Evolutionary conservation across 805 yeast genomes (phyloP).

Genomic region (Saccharomycopsis selenospora): DNA sequence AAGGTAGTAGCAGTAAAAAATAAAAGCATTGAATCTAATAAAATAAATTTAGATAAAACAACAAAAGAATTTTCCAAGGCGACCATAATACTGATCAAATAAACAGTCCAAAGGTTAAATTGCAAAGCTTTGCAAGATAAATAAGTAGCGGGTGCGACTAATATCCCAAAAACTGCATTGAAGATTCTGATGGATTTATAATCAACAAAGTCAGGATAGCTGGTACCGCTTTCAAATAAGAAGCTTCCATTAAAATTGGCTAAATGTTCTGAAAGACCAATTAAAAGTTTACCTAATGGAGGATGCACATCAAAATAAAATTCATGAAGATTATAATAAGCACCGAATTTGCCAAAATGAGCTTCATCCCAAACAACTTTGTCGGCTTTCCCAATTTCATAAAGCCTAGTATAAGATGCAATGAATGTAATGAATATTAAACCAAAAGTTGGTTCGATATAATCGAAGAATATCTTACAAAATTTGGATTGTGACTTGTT

Average conservation of each 20-base stretch:
- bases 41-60: constrained; percentile 64
- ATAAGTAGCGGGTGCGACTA: constrained; percentile 65
- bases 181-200: constrained; percentile 62
- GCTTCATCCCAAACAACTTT: constrained; percentile 87
- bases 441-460: constrained; percentile 31
- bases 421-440: constrained; percentile 39
- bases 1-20: constrained; percentile 71
- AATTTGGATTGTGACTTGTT: no score
- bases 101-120: constrained; percentile 42
- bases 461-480: background rate
- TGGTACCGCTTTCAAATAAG: constrained; percentile 60
- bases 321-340: constrained; percentile 69
- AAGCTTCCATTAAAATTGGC: constrained; percentile 75
- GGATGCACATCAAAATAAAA: constrained; percentile 86
- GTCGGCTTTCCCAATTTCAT: constrained; percentile 47
- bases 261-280: constrained; percentile 68
- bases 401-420: constrained; percentile 50
- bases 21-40: constrained; percentile 68
- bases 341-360: constrained; percentile 82
- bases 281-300: constrained; percentile 75
- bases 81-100: constrained; percentile 56
- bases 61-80: constrained; percentile 62
- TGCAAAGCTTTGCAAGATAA: constrained; percentile 58
- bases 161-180: constrained; percentile 60
- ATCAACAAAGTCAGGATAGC: constrained; percentile 55